A percentile compares a stretch with the other conserved stretches of the same genome.
Evolutionary conservation across 345 rosid species (phyloP).

Genomic region (Abelmoschus esculentus): DNA sequence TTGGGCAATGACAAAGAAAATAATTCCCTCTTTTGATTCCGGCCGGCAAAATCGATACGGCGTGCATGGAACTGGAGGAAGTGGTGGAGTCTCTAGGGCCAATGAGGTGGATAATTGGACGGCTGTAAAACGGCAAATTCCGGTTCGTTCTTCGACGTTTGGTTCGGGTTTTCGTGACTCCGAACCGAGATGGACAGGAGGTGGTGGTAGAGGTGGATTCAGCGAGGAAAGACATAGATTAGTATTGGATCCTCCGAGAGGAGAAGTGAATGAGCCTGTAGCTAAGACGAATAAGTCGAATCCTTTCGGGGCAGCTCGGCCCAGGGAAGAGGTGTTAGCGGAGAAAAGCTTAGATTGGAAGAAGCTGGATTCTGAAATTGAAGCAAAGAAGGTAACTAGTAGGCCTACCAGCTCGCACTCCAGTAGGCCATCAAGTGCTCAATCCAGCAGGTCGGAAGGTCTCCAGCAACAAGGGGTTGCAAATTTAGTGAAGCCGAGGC

Average conservation of each 20-base stretch:
- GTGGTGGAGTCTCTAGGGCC: constrained; percentile 59
- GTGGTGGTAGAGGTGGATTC: constrained; percentile 34
- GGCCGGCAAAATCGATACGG: constrained; percentile 51
- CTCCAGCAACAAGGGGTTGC: constrained; percentile 48
- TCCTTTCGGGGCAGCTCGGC: constrained; percentile 93
- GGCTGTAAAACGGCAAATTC: constrained; percentile 44
- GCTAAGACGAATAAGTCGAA: constrained; percentile 55
- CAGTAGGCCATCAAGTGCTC: constrained; percentile 92
- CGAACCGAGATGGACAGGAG: constrained; percentile 56
- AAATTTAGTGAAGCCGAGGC: constrained; percentile 60
- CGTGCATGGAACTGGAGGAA: constrained; percentile 40
- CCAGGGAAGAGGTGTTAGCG: constrained; percentile 84
- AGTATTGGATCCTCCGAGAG: constrained; percentile 59
- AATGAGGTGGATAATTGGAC: constrained; percentile 82
- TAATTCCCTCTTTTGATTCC: constrained; percentile 46
- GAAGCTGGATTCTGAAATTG: constrained; percentile 71
- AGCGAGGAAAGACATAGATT: constrained; percentile 59
- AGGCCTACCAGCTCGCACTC: constrained; percentile 87
- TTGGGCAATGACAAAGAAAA: constrained; percentile 70
- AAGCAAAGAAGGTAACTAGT: constrained; percentile 63
- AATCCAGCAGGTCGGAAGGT: constrained; percentile 71
- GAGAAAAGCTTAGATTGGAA: constrained; percentile 95
- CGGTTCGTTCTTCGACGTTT: constrained; percentile 51
- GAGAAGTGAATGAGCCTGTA: constrained; percentile 35
- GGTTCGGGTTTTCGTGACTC: constrained; percentile 62